Conservation (phyloP, 2,329 filamentous ascomycete species). For the Fusarium continuum region DNA sequence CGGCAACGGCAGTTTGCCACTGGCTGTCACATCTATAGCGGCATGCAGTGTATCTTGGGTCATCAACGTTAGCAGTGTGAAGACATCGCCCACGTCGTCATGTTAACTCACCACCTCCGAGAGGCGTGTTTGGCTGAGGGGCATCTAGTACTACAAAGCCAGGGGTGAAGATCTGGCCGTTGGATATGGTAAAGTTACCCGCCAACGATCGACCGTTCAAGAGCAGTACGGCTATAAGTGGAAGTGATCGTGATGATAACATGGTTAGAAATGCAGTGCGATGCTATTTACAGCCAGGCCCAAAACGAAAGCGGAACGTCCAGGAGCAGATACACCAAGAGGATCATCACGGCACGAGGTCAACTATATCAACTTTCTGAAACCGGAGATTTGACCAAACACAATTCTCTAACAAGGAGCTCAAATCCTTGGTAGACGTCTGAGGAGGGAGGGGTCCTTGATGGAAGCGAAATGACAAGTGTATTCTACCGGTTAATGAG, state of each 20-base stretch:
- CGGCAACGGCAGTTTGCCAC: constrained; percentile 70
- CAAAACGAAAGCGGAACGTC: background rate
- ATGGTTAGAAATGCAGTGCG: constrained; percentile 1
- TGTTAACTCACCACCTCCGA: constrained; percentile 65
- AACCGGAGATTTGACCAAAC: constrained; percentile 24
- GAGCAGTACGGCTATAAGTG: constrained; percentile 32
- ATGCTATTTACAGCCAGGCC: background rate
- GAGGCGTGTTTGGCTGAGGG: constrained; percentile 70
- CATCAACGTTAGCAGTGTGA: constrained; percentile 1
- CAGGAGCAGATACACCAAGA: background rate
- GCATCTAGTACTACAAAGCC: constrained; percentile 73
- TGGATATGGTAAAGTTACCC: constrained; percentile 64
- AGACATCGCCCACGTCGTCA: background rate
- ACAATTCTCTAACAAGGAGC: constrained; percentile 5
- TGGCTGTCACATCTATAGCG: constrained; percentile 72
- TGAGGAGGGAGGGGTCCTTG: constrained; percentile 17
- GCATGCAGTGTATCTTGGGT: constrained; percentile 65
- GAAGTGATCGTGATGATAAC: constrained; percentile 13
- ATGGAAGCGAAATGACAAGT: constrained; percentile 35
- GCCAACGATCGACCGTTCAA: constrained; percentile 42
- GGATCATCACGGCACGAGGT: background rate
- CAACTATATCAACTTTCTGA: constrained; percentile 24
- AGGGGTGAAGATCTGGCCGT: constrained; percentile 75
- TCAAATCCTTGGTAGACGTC: constrained; percentile 19
- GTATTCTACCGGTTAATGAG: constrained; percentile 22